These are phyloP conservation scores for Annulohypoxylon truncatum DNA, from an alignment of 2,329 filamentous ascomycete genomes.

Conservation along the genomic window DNA sequence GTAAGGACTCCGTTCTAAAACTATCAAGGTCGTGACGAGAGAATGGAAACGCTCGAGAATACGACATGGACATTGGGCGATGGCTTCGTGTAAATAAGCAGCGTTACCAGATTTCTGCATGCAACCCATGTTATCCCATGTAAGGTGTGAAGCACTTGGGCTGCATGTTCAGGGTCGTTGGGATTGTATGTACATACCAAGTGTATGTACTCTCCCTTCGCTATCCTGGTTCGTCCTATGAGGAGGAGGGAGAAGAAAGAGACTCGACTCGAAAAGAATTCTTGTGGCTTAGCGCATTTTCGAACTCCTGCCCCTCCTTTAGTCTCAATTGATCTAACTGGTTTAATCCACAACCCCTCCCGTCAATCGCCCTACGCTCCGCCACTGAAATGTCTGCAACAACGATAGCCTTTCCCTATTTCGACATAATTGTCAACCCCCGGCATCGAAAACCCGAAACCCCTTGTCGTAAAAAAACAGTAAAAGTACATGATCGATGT, in stretches of 20 bases:
- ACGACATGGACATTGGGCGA: slow-evolving; percentile 16
- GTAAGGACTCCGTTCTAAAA: not conserved
- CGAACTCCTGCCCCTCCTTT: slow-evolving; percentile 31
- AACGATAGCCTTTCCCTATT: slow-evolving; percentile 34
- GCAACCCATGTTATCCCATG: slow-evolving; percentile 17
- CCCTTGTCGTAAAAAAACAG: slow-evolving; percentile 26
- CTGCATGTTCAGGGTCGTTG: slow-evolving; percentile 13
- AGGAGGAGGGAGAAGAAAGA: not conserved
- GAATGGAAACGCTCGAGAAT: slow-evolving; percentile 20
- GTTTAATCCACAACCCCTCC: slow-evolving; percentile 20
- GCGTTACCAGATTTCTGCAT: slow-evolving; percentile 27
- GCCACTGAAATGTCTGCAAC: slow-evolving; percentile 31
- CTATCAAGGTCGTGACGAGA: slow-evolving; percentile 2
- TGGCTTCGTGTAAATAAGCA: slow-evolving; percentile 23
- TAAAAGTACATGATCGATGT: slow-evolving; percentile 23
- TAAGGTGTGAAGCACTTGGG: slow-evolving; percentile 11
- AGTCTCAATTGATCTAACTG: not conserved
- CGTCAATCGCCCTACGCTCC: slow-evolving; percentile 24
- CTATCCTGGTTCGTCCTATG: not conserved
- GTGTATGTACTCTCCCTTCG: not conserved
- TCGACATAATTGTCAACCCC: slow-evolving; percentile 36
- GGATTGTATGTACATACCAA: not conserved
- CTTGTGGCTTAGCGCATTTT: slow-evolving; percentile 25
- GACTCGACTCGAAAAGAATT: not conserved
- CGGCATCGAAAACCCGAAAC: slow-evolving; percentile 22